These are phyloP conservation scores for Nelumbo lutea DNA, from an alignment of 164 flowering plant genomes.

Conservation along the genomic window DNA sequence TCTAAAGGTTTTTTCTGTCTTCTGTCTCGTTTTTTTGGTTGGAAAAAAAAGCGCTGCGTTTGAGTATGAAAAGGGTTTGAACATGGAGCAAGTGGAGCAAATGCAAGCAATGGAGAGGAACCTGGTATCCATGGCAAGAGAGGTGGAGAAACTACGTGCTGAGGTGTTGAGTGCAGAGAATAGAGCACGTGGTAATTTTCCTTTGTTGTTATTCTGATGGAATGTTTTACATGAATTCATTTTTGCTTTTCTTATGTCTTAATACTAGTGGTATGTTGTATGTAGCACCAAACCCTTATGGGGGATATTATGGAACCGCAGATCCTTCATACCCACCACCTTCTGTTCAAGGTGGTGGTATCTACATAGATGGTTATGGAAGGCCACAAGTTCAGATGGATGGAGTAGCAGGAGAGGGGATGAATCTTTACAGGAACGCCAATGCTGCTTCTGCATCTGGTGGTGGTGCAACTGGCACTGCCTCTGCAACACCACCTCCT, in stretches of 20 bases:
- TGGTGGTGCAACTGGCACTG: constrained; percentile 8
- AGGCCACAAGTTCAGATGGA: constrained; percentile 30
- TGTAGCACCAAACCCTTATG: constrained; percentile 31
- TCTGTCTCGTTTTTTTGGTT: constrained; percentile 6
- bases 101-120: constrained; percentile 67
- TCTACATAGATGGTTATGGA: constrained; percentile 34
- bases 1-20: not conserved
- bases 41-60: constrained; percentile 44
- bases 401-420: constrained; percentile 24
- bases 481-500: no score
- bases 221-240: not conserved
- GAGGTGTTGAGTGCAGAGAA: constrained; percentile 55
- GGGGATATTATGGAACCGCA: constrained; percentile 25
- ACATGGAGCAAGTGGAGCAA: constrained; percentile 63
- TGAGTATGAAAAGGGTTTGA: constrained; percentile 62
- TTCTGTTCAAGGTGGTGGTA: constrained; percentile 19
- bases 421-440: constrained; percentile 17
- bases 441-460: constrained; percentile 10
- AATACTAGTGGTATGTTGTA: not conserved
- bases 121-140: constrained; percentile 58
- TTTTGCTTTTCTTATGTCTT: not conserved
- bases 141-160: constrained; percentile 56
- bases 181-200: constrained; percentile 46
- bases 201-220: not conserved
- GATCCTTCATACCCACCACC: constrained; percentile 36